Percentiles rank a stretch among this genome's conserved stretches.
phyloP scores from a whole-genome alignment of 805 yeast species.

The Yarrowia porcina region DNA sequence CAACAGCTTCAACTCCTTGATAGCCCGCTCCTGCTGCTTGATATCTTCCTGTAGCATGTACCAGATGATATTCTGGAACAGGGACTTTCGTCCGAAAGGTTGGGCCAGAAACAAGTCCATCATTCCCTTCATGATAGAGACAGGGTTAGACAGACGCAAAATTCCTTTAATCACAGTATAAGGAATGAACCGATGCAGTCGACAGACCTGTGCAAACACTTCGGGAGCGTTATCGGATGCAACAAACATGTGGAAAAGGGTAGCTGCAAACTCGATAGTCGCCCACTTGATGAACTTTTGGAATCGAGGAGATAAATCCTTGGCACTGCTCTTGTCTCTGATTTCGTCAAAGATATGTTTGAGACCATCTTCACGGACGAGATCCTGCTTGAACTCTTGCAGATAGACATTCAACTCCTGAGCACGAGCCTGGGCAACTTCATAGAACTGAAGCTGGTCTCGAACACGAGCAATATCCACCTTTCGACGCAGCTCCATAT shows the following conservation, averaged over 20 bases:
- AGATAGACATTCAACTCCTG: constrained; percentile 53
- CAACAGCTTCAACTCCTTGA: constrained; percentile 46
- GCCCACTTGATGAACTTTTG: constrained; percentile 75
- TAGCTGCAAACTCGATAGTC: constrained; percentile 77
- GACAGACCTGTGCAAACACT: constrained; percentile 62
- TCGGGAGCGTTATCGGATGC: constrained; percentile 82
- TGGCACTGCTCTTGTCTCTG: constrained; percentile 50
- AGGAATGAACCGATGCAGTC: constrained; percentile 76
- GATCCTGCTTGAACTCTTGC: constrained; percentile 53
- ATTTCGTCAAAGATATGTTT: constrained; percentile 63
- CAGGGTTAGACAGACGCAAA: constrained; percentile 80
- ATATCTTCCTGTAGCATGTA: constrained; percentile 74
- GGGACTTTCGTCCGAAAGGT: constrained; percentile 62
- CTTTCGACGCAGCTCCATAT: constrained; percentile 54
- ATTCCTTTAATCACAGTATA: constrained; percentile 74
- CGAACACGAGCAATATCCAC: constrained; percentile 61
- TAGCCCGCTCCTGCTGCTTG: constrained; percentile 54
- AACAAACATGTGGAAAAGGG: constrained; percentile 73
- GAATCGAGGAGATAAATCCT: constrained; percentile 63
- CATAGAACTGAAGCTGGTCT: constrained; percentile 69
- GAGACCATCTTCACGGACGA: constrained; percentile 56
- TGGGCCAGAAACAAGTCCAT: constrained; percentile 81
- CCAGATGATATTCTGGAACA: constrained; percentile 71
- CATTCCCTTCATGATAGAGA: constrained; percentile 72
- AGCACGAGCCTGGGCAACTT: constrained; percentile 59